Conservation (phyloP, 1,139 yeast genomes). For the Taphrina wiesneri region DNA sequence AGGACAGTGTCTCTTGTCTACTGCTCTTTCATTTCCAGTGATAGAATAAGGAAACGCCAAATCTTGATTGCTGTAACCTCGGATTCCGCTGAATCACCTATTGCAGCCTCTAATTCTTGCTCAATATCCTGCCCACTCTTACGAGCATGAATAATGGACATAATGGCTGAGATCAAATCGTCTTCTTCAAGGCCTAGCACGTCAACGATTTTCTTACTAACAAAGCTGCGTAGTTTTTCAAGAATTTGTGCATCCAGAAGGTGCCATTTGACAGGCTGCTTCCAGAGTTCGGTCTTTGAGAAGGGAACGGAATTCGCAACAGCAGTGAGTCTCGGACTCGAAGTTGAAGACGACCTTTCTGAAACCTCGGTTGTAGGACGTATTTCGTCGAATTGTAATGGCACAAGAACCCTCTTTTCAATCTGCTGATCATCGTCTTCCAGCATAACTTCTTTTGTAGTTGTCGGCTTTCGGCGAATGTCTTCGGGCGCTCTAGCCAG, state of each 20-base stretch:
- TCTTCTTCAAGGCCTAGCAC: slow-evolving; percentile 47
- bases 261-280: slow-evolving; percentile 44
- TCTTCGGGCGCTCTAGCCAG: slow-evolving; percentile 28
- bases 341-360: slow-evolving; percentile 6
- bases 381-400: slow-evolving; percentile 33
- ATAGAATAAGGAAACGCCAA: slow-evolving; percentile 43
- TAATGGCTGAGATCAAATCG: slow-evolving; percentile 41
- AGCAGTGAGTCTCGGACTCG: slow-evolving; percentile 4
- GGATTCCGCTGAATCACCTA: slow-evolving; percentile 44
- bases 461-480: slow-evolving; percentile 1
- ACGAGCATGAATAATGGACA: neutral
- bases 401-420: slow-evolving; percentile 31
- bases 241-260: slow-evolving; percentile 41
- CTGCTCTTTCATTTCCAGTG: neutral
- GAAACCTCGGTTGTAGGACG: neutral
- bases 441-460: slow-evolving; percentile 12
- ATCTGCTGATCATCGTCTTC: slow-evolving; percentile 38
- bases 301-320: slow-evolving; percentile 39
- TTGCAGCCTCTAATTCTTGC: slow-evolving; percentile 21
- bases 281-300: slow-evolving; percentile 40
- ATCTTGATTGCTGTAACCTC: slow-evolving; percentile 42
- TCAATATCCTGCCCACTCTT: slow-evolving; percentile 3
- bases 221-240: slow-evolving; percentile 42
- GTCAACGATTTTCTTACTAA: slow-evolving; percentile 44
- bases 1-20: neutral